phyloP scores from a whole-genome alignment of 1,284 basidiomycete genomes.

The Ustilago cynodontis region DNA sequence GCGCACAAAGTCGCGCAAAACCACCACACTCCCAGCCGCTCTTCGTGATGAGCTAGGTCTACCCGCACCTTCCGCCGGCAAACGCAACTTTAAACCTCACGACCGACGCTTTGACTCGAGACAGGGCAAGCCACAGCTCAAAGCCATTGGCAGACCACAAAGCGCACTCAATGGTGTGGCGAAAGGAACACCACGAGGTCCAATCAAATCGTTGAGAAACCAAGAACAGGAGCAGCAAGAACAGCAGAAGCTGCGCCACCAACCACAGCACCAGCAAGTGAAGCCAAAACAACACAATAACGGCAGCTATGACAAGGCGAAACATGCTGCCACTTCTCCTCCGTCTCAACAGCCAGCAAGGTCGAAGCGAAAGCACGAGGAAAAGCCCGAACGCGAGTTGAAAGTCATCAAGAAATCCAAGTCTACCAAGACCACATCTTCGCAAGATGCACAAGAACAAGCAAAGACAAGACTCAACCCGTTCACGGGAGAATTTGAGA shows the following conservation, averaged over 20 bases:
- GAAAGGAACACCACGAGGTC: conserved; percentile 22
- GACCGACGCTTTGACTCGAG: conserved; percentile 19
- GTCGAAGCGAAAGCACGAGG: conserved; percentile 22
- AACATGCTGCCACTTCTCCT: background rate
- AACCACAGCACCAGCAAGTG: conserved; percentile 3
- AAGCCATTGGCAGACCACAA: conserved; percentile 29
- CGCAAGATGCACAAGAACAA: background rate
- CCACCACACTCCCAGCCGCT: conserved; percentile 61
- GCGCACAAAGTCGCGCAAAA: conserved; percentile 47
- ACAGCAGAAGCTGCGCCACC: conserved; percentile 11
- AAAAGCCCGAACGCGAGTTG: conserved; percentile 22
- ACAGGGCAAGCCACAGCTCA: conserved; percentile 27
- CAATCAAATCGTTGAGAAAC: conserved; percentile 45
- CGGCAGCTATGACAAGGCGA: background rate
- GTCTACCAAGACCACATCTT: background rate
- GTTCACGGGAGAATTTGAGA: conserved; percentile 45
- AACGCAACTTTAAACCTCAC: conserved; percentile 29
- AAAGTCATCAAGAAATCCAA: conserved; percentile 42
- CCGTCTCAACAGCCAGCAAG: background rate
- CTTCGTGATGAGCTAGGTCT: conserved; percentile 65
- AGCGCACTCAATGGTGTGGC: conserved; percentile 23
- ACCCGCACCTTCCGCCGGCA: conserved; percentile 21
- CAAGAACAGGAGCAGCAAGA: conserved; percentile 42
- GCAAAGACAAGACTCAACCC: conserved; percentile 36
- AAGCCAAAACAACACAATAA: conserved; percentile 9